These are phyloP conservation scores for Panaeolus cyanescens DNA, from an alignment of 768 basidiomycete genomes.

Conservation along the genomic window DNA sequence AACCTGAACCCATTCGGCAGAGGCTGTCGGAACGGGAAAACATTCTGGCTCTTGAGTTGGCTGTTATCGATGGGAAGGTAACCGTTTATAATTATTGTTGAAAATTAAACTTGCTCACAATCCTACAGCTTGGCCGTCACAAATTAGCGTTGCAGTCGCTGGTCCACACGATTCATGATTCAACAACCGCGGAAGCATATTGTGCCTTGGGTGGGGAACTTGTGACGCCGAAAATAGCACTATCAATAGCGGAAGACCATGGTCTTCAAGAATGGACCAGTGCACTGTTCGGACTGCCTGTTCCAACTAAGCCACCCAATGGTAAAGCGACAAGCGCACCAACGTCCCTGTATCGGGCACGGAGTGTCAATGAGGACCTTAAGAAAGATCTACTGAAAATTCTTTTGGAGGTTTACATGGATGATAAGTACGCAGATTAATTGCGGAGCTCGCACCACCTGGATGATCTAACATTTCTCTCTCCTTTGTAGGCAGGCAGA, in stretches of 20 bases:
- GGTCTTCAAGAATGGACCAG: slow-evolving; percentile 56
- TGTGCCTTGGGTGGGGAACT: slow-evolving; percentile 81
- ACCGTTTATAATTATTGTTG: background rate
- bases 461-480: background rate
- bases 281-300: slow-evolving; percentile 39
- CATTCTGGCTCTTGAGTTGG: slow-evolving; percentile 69
- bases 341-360: slow-evolving; percentile 27
- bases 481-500: slow-evolving; percentile 48
- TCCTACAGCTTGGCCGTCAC: slow-evolving; percentile 47
- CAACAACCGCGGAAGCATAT: slow-evolving; percentile 80
- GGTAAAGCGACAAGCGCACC: slow-evolving; percentile 18
- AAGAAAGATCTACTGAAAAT: slow-evolving; percentile 66
- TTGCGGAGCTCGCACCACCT: slow-evolving; percentile 4
- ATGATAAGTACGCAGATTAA: slow-evolving; percentile 61
- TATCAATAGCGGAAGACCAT: slow-evolving; percentile 47
- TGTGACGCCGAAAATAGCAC: slow-evolving; percentile 59
- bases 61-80: slow-evolving; percentile 82
- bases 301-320: slow-evolving; percentile 23
- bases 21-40: slow-evolving; percentile 50
- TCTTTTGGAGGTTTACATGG: slow-evolving; percentile 83
- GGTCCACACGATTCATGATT: slow-evolving; percentile 70
- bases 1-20: slow-evolving; percentile 47
- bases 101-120: background rate
- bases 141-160: slow-evolving; percentile 65
- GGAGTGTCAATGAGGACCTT: slow-evolving; percentile 45